A percentile compares a stretch with the other conserved stretches of the same genome.
phyloP scores from a whole-genome alignment of 2,329 filamentous ascomycete genomes.

The Venturia carpophila region DNA sequence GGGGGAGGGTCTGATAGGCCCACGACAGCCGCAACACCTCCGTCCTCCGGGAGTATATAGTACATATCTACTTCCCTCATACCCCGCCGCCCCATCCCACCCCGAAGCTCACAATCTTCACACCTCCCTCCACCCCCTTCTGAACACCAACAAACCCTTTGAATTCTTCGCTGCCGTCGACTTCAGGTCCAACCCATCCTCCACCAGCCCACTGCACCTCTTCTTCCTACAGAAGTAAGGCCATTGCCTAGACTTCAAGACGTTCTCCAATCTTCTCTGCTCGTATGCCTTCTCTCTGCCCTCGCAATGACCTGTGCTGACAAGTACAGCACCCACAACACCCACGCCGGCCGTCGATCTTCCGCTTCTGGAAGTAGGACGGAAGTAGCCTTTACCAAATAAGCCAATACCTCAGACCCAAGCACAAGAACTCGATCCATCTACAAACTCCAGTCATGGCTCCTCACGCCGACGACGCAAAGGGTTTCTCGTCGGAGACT shows the following conservation, averaged over 20 bases:
- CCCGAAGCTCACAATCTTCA: not conserved
- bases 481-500: slow-evolving; percentile 42
- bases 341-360: slow-evolving; percentile 94
- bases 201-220: not conserved
- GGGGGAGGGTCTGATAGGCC: not conserved
- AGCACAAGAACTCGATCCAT: slow-evolving; percentile 20
- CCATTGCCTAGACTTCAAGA: slow-evolving; percentile 63
- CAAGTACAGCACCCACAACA: slow-evolving; percentile 69
- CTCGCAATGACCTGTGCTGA: slow-evolving; percentile 14
- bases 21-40: not conserved
- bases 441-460: slow-evolving; percentile 62
- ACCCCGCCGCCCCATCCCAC: not conserved
- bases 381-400: slow-evolving; percentile 42
- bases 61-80: too few relatives aligned
- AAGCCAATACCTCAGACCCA: slow-evolving; percentile 22
- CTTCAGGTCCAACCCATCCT: not conserved
- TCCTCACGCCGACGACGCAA: slow-evolving; percentile 74
- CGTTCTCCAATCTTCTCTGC: slow-evolving; percentile 98
- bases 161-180: not conserved
- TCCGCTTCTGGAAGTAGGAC: slow-evolving; percentile 76
- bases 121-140: not conserved
- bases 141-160: not conserved
- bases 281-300: slow-evolving; percentile 57
- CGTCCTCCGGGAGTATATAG: not conserved
- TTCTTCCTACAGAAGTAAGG: slow-evolving; percentile 21